Evolutionary conservation across 306 rosid genomes (phyloP).

Genomic region (Cicer cuneatum): DNA sequence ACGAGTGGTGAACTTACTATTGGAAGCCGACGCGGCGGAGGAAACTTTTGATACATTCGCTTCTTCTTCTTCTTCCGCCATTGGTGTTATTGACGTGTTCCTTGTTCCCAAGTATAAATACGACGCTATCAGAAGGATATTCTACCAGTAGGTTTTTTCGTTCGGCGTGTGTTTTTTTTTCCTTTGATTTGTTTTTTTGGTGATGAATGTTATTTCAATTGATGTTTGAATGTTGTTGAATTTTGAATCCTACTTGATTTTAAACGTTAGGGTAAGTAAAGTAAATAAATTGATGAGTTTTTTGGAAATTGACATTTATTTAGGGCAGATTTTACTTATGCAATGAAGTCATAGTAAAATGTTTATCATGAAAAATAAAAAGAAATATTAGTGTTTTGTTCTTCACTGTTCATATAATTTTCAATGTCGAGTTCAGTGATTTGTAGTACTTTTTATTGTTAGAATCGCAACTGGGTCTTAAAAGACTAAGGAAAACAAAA

Average conservation of each 20-base stretch:
- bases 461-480: no score
- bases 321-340: background rate
- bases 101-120: conserved; percentile 62
- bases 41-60: conserved; percentile 36
- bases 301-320: background rate
- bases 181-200: conserved; percentile 10
- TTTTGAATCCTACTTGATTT: background rate
- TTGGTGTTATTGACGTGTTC: conserved; percentile 68
- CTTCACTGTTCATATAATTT: background rate
- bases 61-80: conserved; percentile 39
- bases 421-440: background rate
- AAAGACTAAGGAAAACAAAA: no score
- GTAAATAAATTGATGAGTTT: background rate
- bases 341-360: background rate
- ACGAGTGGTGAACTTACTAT: conserved; percentile 54
- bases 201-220: background rate
- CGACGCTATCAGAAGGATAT: conserved; percentile 73
- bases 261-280: background rate
- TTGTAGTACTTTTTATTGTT: background rate
- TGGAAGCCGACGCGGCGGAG: conserved; percentile 58
- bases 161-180: background rate
- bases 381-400: background rate
- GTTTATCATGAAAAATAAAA: background rate
- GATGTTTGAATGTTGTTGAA: background rate
- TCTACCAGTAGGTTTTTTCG: conserved; percentile 58